Percentiles rank a stretch among this genome's conserved stretches.
Evolutionary conservation across 495 filamentous ascomycete species (phyloP).

Genomic region (Tuber magnatum): DNA sequence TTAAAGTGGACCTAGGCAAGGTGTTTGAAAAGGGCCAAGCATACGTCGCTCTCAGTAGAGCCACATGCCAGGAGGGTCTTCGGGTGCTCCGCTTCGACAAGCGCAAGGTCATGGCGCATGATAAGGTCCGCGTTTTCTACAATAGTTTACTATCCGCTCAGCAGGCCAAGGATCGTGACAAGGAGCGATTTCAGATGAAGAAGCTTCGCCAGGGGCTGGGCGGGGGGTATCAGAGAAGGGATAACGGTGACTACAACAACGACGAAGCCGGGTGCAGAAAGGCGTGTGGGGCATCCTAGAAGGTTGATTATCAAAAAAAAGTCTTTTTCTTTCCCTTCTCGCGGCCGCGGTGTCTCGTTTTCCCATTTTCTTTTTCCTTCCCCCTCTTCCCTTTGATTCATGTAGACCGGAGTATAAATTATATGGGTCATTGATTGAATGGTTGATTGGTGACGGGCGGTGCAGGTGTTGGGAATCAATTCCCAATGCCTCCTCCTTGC

Average conservation of each 20-base stretch:
- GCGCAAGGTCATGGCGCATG: slow-evolving; percentile 88
- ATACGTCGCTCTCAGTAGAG: slow-evolving; percentile 76
- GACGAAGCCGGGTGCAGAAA: neutral
- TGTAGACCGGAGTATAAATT: slow-evolving; percentile 3
- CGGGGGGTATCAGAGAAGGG: neutral
- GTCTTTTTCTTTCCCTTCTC: neutral
- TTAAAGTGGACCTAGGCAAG: slow-evolving; percentile 84
- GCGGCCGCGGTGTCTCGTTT: neutral
- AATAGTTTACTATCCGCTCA: slow-evolving; percentile 58
- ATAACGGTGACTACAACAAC: neutral
- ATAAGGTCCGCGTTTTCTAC: slow-evolving; percentile 79
- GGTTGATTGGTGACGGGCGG: neutral
- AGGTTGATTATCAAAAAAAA: neutral
- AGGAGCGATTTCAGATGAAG: neutral
- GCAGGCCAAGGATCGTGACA: slow-evolving; percentile 29
- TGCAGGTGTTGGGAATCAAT: neutral
- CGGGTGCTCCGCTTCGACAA: slow-evolving; percentile 87
- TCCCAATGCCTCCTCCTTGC: neutral
- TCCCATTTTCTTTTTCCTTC: neutral
- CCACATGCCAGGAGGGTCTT: slow-evolving; percentile 76
- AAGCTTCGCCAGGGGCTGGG: too few species aligned
- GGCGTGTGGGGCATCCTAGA: neutral
- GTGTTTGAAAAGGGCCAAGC: slow-evolving; percentile 95
- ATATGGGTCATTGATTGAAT: neutral
- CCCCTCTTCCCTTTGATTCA: neutral